These are phyloP conservation scores for Podospora fimiseda DNA, from an alignment of 495 filamentous ascomycete genomes.

Conservation along the genomic window DNA sequence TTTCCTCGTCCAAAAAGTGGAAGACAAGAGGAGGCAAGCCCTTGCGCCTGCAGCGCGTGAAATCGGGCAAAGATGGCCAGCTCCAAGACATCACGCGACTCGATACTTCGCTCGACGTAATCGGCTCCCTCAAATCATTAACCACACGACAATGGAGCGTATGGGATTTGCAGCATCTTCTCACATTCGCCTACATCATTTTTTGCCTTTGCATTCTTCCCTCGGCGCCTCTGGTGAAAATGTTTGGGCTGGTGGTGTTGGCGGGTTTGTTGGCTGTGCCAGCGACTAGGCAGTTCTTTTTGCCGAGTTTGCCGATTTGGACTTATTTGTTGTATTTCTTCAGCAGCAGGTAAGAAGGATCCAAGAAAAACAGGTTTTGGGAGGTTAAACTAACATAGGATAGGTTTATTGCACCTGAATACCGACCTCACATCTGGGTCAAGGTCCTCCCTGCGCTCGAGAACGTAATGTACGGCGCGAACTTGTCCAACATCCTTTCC, in stretches of 20 bases:
- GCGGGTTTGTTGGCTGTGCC: constrained; percentile 70
- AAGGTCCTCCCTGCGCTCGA: constrained; percentile 91
- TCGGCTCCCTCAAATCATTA: constrained; percentile 64
- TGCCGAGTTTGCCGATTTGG: constrained; percentile 78
- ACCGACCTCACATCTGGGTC: constrained; percentile 88
- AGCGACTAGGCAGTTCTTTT: constrained; percentile 83
- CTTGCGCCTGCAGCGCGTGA: constrained; percentile 53
- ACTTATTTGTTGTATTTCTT: constrained; percentile 86
- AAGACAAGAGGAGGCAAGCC: constrained; percentile 61
- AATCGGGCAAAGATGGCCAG: constrained; percentile 58
- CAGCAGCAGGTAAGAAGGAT: constrained; percentile 66
- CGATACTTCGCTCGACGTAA: constrained; percentile 72
- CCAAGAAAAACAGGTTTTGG: neutral
- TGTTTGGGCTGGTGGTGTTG: constrained; percentile 56
- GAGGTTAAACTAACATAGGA: neutral
- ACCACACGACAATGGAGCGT: constrained; percentile 72
- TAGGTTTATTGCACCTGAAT: constrained; percentile 73
- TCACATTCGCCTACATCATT: constrained; percentile 64
- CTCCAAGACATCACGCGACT: constrained; percentile 55
- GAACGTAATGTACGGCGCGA: constrained; percentile 93
- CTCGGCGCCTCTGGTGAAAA: constrained; percentile 67
- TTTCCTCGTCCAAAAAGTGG: constrained; percentile 37
- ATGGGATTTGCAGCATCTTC: constrained; percentile 80
- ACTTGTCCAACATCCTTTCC: constrained; percentile 90
- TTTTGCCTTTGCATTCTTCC: constrained; percentile 79